Percentiles rank a stretch among this genome's conserved stretches.
Conservation (phyloP, 2,329 filamentous ascomycete species). For the Mariannaea elegans region DNA sequence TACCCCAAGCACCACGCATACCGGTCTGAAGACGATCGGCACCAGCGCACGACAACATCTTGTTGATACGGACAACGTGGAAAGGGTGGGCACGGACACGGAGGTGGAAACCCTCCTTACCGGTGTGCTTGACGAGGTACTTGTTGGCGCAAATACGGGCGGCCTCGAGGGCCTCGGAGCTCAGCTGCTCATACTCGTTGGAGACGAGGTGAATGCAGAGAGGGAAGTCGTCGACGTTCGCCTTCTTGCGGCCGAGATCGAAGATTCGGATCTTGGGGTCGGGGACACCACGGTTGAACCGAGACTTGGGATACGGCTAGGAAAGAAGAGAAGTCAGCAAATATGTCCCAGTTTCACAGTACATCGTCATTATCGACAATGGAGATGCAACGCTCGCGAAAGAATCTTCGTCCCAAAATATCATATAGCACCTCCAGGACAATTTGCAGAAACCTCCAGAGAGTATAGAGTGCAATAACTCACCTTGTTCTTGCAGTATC, state of each 20-base stretch:
- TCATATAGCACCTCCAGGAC: constrained; percentile 7
- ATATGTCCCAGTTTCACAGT: background rate
- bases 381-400: background rate
- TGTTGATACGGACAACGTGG: constrained; percentile 99
- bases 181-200: constrained; percentile 99
- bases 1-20: constrained; percentile 99
- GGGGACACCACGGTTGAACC: constrained; percentile 99
- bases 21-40: constrained; percentile 99
- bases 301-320: constrained; percentile 97
- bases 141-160: constrained; percentile 99
- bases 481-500: constrained; percentile 99
- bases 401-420: constrained; percentile 14
- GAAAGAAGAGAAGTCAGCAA: constrained; percentile 29
- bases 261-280: constrained; percentile 93
- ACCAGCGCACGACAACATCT: constrained; percentile 99
- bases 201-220: constrained; percentile 99
- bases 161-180: constrained; percentile 98
- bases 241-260: constrained; percentile 98
- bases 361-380: constrained; percentile 12
- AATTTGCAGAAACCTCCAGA: constrained; percentile 24
- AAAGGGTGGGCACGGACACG: constrained; percentile 93
- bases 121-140: constrained; percentile 79
- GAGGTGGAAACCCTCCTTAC: constrained; percentile 80
- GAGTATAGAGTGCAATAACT: constrained; percentile 49
- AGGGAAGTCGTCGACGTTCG: constrained; percentile 99